Conservation (phyloP, 129 eudicot genomes). For the Tagetes patula region DNA sequence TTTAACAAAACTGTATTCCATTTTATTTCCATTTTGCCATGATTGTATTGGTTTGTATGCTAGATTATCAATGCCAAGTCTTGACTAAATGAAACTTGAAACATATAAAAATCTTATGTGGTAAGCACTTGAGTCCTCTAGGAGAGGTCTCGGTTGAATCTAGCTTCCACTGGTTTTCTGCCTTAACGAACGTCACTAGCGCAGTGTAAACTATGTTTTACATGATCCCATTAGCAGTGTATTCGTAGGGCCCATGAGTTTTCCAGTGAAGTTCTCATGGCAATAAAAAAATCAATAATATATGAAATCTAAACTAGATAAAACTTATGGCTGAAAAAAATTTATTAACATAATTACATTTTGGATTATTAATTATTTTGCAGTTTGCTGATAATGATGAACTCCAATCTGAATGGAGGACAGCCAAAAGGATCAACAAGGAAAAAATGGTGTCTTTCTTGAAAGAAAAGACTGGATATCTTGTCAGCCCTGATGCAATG, state of each 20-base stretch:
- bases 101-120: not conserved
- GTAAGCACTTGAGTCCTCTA: not conserved
- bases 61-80: not conserved
- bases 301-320: not conserved
- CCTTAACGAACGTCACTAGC: not conserved
- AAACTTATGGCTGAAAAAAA: not conserved
- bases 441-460: slow-evolving; percentile 65
- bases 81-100: slow-evolving; percentile 1
- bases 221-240: not conserved
- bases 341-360: not conserved
- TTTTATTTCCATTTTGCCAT: not conserved
- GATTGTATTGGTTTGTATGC: not conserved
- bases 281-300: not conserved
- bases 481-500: slow-evolving; percentile 86
- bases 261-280: not conserved
- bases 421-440: slow-evolving; percentile 67
- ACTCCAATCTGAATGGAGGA: slow-evolving; percentile 88
- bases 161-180: not conserved
- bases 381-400: slow-evolving; percentile 78
- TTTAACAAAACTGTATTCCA: not conserved
- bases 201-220: not conserved
- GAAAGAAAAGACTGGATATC: slow-evolving; percentile 81
- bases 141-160: not conserved
- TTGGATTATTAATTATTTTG: not conserved
- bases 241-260: not conserved